A percentile compares a stretch with the other conserved stretches of the same genome.
Conservation (phyloP, 371 early-diverging fungal species). For the Circinella minor region DNA sequence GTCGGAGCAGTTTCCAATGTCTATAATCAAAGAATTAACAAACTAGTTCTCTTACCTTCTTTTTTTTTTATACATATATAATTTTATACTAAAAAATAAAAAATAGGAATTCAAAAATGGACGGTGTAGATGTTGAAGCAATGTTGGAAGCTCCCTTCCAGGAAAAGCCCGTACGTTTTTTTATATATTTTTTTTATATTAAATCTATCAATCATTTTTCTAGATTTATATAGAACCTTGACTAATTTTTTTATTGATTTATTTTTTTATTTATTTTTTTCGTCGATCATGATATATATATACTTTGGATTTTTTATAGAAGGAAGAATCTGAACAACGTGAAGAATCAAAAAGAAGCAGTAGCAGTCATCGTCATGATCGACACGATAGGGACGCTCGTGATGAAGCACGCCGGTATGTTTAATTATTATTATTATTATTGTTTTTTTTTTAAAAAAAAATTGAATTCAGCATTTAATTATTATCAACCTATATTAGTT, state of each 20-base stretch:
- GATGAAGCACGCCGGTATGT: conserved; percentile 6
- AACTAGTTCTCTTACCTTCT: neutral
- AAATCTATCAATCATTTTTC: neutral
- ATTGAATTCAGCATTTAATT: too few relatives aligned
- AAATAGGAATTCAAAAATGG: conserved; percentile 31
- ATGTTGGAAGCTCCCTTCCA: conserved; percentile 89
- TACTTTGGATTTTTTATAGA: neutral
- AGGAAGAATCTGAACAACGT: conserved; percentile 1
- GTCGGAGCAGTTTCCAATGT: too few relatives aligned
- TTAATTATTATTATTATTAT: neutral
- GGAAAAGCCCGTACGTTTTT: conserved; percentile 53
- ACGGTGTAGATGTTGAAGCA: conserved; percentile 73
- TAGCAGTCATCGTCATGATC: conserved; percentile 12
- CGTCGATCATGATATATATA: too few relatives aligned
- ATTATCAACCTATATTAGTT: neutral
- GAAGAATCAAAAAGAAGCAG: conserved; percentile 8
- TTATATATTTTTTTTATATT: neutral
- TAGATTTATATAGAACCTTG: neutral
- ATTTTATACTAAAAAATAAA: neutral
- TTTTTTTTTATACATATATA: too few relatives aligned
- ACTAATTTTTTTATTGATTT: neutral
- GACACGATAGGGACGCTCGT: conserved; percentile 12
- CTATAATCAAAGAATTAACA: too few relatives aligned
- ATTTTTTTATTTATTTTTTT: too few relatives aligned
- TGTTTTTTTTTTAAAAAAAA: too few relatives aligned